Base-by-base conservation (phyloP, 73 alveolate species). In the Paramecium biaurelia region DNA sequence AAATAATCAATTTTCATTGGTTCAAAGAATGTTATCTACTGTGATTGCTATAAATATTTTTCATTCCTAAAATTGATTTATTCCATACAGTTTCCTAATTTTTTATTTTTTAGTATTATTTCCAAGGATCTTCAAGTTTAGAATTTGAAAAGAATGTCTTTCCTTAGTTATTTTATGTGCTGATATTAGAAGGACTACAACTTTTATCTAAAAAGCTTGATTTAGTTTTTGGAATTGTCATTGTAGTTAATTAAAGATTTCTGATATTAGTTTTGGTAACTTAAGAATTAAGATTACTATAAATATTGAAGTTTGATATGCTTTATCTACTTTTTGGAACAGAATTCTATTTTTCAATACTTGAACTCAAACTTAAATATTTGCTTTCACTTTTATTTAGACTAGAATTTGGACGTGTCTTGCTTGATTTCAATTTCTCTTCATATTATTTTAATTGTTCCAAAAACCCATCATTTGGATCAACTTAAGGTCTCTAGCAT, bases 361-460 rank as follows among this genome's bases (percentile, higher is more conserved):
- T 63, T 12, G 41, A 30, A 30, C 49, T 63, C 45, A 32, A 30
- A 24, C 84, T 63, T 63, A 63, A 63, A 63, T 7, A 63, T 63
- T 63, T 63, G 45, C 84, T 63, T 2, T 15, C 84, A 63, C 84
- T 63, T 30, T 32, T 63, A 32, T 63, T 63, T 1, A 14, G 41
- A n/a, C 84, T 63, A 11, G 49, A 30, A 32, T 32, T 30, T 9
- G 15, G 20, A 63, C 28, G 84, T 4, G 41, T 26, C 12, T 63
- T 63, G 41, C 20, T 26, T 63, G 2, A 30, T 63, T 32, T 63
- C 11, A 63, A 2, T 24, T 63, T 63, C 3, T 23, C 41, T 63
- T 72, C 86, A 72, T 35, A 72, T 72, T 72, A 26, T 38, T 72
- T 30, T 38, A 72, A 35, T 38, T 72, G 38, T 72, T 72, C 86